Evolutionary conservation across 768 basidiomycete genomes (phyloP).

Genomic region (Suillus luteus): DNA sequence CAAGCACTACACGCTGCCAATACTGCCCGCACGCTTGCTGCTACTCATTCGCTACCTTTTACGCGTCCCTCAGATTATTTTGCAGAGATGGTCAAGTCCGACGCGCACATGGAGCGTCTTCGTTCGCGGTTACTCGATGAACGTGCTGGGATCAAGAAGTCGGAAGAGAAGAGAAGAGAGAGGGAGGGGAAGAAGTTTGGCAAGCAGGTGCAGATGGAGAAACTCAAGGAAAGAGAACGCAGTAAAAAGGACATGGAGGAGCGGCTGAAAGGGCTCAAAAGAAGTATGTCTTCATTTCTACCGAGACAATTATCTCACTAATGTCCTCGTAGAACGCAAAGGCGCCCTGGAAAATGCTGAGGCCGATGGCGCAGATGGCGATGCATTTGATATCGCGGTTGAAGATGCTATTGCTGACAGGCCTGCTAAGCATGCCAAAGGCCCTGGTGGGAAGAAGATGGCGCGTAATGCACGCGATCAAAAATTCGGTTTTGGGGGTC

Average conservation of each 20-base stretch:
- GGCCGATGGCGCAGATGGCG: slow-evolving; percentile 51
- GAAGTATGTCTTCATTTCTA: slow-evolving; percentile 58
- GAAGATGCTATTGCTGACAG: slow-evolving; percentile 85
- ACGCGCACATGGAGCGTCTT: slow-evolving; percentile 97
- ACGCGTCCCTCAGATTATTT: slow-evolving; percentile 93
- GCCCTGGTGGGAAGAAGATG: slow-evolving; percentile 37
- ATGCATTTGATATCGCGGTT: slow-evolving; percentile 84
- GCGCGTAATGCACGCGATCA: slow-evolving; percentile 66
- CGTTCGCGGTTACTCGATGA: slow-evolving; percentile 90
- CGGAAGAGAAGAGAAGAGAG: slow-evolving; percentile 89
- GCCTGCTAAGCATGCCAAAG: slow-evolving; percentile 55
- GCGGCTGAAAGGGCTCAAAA: slow-evolving; percentile 80
- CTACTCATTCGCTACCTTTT: slow-evolving; percentile 79
- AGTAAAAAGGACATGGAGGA: slow-evolving; percentile 94
- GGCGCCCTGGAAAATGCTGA: slow-evolving; percentile 71
- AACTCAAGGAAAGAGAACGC: slow-evolving; percentile 85
- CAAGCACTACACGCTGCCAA: slow-evolving; percentile 88
- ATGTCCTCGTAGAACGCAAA: slow-evolving; percentile 67
- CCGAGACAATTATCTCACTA: background rate
- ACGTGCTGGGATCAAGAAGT: slow-evolving; percentile 81
- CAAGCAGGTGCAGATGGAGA: slow-evolving; percentile 96
- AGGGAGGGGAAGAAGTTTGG: slow-evolving; percentile 97
- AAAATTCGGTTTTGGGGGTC: slow-evolving; percentile 83
- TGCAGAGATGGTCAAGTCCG: slow-evolving; percentile 98
- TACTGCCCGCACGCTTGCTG: slow-evolving; percentile 73